Evolutionary conservation across 345 rosid species (phyloP).

Genomic region (Mangifera indica): DNA sequence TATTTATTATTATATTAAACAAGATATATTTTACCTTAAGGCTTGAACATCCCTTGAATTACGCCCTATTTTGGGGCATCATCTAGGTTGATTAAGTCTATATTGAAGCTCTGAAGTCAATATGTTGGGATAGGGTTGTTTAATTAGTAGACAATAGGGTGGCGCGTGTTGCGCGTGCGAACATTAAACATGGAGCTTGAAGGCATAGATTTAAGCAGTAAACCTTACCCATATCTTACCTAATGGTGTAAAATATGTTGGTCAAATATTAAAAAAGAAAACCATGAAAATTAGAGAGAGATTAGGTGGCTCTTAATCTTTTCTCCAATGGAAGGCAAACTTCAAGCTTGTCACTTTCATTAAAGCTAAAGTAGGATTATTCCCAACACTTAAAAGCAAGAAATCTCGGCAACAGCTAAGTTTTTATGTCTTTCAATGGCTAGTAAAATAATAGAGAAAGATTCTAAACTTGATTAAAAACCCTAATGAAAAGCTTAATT

Average conservation of each 20-base stretch:
- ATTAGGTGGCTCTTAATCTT: constrained; percentile 2
- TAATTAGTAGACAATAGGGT: neutral
- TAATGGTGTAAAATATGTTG: constrained; percentile 7
- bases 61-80: constrained; percentile 52
- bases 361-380: constrained; percentile 35
- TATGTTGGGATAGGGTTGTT: too few relatives aligned
- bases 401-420: constrained; percentile 47
- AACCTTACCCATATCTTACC: constrained; percentile 10
- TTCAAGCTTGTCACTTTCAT: constrained; percentile 28
- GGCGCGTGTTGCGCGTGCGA: neutral
- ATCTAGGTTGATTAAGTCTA: constrained; percentile 24
- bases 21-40: constrained; percentile 1
- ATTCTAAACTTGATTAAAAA: constrained; percentile 37
- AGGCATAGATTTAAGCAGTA: neutral
- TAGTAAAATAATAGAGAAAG: constrained; percentile 32
- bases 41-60: constrained; percentile 46
- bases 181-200: neutral
- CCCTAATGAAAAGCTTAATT: constrained; percentile 29
- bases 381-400: constrained; percentile 27
- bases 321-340: constrained; percentile 33
- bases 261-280: constrained; percentile 32
- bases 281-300: neutral
- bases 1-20: constrained; percentile 8
- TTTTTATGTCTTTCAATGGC: constrained; percentile 19
- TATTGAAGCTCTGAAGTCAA: constrained; percentile 16